Conservation (phyloP, 1,284 basidiomycete species). For the Erythrobasidium hasegawianum region DNA sequence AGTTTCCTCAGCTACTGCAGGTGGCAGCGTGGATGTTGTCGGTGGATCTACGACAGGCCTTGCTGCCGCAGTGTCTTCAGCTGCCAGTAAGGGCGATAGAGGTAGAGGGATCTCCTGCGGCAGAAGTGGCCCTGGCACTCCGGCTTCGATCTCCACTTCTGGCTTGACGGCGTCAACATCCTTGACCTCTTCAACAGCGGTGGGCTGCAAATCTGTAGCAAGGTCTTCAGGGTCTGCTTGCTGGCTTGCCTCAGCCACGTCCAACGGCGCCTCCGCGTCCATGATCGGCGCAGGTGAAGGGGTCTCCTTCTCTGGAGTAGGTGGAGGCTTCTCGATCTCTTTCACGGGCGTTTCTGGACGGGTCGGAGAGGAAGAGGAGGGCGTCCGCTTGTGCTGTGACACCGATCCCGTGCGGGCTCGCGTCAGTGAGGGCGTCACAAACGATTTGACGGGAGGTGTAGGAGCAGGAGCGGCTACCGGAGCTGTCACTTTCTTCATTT, state of each 20-base stretch:
- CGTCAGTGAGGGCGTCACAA: constrained; percentile 24
- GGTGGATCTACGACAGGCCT: no score
- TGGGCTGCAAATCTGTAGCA: no score
- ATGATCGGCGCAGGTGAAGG: neutral
- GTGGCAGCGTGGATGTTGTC: no score
- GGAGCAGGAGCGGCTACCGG: neutral
- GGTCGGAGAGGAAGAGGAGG: neutral
- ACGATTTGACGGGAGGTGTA: neutral
- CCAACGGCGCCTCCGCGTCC: no score
- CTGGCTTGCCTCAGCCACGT: neutral
- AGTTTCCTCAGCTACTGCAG: no score
- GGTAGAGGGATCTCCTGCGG: constrained; percentile 1
- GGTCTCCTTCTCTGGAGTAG: neutral
- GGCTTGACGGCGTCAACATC: no score
- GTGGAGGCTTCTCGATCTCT: neutral
- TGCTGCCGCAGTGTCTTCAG: neutral
- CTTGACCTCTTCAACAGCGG: no score
- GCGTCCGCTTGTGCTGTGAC: constrained; percentile 1
- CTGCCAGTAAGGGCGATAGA: neutral
- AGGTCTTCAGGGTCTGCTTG: neutral
- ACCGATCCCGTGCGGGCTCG: neutral
- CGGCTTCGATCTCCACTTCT: no score
- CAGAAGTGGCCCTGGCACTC: neutral
- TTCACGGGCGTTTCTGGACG: neutral
- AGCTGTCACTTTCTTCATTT: constrained; percentile 3